Evolutionary conservation across 176 grass and related monocot species (phyloP), one percentile per base, ranked within the genome.

Genomic region (Otatea glauca): DNA sequence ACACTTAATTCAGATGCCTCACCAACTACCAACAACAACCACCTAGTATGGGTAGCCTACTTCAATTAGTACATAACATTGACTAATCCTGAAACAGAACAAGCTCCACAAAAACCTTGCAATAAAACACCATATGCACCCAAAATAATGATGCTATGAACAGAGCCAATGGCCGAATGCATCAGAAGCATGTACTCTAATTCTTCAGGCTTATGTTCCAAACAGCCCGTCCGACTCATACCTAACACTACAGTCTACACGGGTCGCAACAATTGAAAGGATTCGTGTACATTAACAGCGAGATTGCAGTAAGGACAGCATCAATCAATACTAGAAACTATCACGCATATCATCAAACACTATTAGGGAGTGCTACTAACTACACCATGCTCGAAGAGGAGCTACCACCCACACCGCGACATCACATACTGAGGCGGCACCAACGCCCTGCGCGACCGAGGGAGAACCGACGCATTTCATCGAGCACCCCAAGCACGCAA

Each of bases 401-500:
- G 6, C 11, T 23, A 81, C 47, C 58, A 68, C n/a, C 34, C 45
- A 54, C 63, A 62, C 54, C 53, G 35, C 35, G 5, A 43, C 77
- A 70, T 70, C 21, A 5, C 76, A 53, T 66, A 76, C 63, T 24
- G 62, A 80, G 58, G 65, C 53, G 44, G 63, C 21, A 45, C 34
- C 2, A 70, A 53, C 55, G 21, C 45, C 58, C 24, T 9, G 66
- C 47, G 24, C 25, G 81, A 78, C 60, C 18, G 68, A 55, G n/a
- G 42, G 24, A 50, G 44, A 64, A 51, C 50, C 41, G 38, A 86
- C 48, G 59, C 84, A 90, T 53, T 35, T 34, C 32, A 4, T 73
- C 49, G 41, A 79, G 68, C 61, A 61, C 69, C 75, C 17, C 29
- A 27, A 75, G 34, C 0, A 75, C 58, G 68, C 45, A 64, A 20